Percentiles rank a stretch among this genome's conserved stretches.
These are phyloP conservation scores for Claviceps cyperi DNA, from an alignment of 2,329 filamentous ascomycete genomes.

Conservation along the genomic window DNA sequence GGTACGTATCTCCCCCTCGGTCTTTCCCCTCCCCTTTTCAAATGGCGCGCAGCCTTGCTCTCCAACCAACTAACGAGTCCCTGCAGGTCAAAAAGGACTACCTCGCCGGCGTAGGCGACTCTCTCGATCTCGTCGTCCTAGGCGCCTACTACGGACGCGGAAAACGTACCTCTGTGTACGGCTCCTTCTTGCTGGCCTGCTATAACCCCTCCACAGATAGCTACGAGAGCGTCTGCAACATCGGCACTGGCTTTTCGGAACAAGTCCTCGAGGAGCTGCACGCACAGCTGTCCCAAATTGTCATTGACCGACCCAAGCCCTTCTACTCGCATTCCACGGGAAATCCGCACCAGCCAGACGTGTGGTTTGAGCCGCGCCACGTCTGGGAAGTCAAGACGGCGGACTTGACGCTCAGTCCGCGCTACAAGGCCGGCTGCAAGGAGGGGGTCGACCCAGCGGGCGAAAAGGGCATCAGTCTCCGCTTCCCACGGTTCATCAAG, in stretches of 20 bases:
- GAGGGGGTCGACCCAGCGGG: conserved; percentile 61
- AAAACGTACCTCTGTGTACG: conserved; percentile 90
- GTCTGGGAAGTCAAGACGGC: conserved; percentile 99
- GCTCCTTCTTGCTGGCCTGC: conserved; percentile 87
- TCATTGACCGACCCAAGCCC: conserved; percentile 83
- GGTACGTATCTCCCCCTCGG: conserved; percentile 27
- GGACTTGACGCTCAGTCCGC: conserved; percentile 79
- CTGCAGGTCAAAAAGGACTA: conserved; percentile 90
- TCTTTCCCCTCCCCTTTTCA: background rate
- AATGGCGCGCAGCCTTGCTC: background rate
- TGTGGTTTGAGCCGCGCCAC: conserved; percentile 90
- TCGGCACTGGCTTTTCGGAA: conserved; percentile 93
- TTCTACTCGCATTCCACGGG: conserved; percentile 81
- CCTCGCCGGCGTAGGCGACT: conserved; percentile 83
- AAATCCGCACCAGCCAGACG: conserved; percentile 87
- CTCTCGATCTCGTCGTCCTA: conserved; percentile 86
- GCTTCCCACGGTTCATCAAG: conserved; percentile 89
- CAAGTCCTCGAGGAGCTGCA: conserved; percentile 83
- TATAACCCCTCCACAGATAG: conserved; percentile 68
- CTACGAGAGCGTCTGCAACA: conserved; percentile 96
- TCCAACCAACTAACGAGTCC: background rate
- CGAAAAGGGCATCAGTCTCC: conserved; percentile 68
- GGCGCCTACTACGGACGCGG: conserved; percentile 90
- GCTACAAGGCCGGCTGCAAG: conserved; percentile 80
- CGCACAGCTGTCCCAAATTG: conserved; percentile 55